Base-by-base conservation (phyloP, 352 stramenopile species). In the Aphanomyces stellatus region DNA sequence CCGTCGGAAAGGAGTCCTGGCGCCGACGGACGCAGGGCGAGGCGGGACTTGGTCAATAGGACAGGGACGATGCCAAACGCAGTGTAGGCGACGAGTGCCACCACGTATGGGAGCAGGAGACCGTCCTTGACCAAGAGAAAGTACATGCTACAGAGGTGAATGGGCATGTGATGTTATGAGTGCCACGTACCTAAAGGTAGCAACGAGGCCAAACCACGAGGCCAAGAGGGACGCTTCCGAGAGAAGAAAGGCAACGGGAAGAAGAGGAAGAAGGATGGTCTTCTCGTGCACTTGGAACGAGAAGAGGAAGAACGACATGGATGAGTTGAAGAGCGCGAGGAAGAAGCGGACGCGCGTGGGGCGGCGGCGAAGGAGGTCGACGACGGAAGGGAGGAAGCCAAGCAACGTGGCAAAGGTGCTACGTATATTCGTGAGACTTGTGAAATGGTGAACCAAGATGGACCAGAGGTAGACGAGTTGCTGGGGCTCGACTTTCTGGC, bases 211-310 rank as follows among this genome's bases (percentile, higher is more conserved):
- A 64, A 93, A 93, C 82, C 84, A 93, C 17, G 81, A 77, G 13
- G 80, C 73, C 0, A 95, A 51, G 27, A 93, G 73, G 24, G 80
- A 69, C 11, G 82, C 75, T 40, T 87, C 68, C 17, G 72, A 66
- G 69, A 82, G 85, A 28, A 98, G 73, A 4, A 98, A 80, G n/a
- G 85, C 88, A 10, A 96, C 79, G 1, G 96, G 95, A 35, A 97
- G 79, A 40, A 98, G 60, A n/a, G 92, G 80, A 30, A 98, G 76
- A 62, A 99, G 71, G 59, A 98, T 98, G 6, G 91, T 90, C 72
- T 99, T 99, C 72, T 99, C 96, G 65, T 99, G 96, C 42, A 99
- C 96, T 92, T 99, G 95, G 74, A 97, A 99, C n/a, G 90, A 98
- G 46, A 97, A 97, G 49, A 98, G 78, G 73, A 98, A 98, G 66